A percentile compares a stretch with the other conserved stretches of the same genome.
Evolutionary conservation across 768 basidiomycete genomes (phyloP).

Genomic region (Hericium rajendrae): DNA sequence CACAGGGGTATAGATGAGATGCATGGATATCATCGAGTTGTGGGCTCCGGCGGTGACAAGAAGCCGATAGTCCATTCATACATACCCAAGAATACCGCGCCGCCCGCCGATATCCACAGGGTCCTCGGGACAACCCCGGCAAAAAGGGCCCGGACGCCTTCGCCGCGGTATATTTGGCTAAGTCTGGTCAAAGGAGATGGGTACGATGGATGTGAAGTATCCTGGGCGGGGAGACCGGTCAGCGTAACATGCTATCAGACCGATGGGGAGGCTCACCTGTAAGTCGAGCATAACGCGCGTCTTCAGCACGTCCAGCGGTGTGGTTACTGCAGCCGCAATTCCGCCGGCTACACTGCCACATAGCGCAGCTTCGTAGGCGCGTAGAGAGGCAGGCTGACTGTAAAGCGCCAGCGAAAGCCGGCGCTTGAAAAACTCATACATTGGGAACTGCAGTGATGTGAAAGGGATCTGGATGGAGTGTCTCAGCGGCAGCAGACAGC

Average conservation of each 20-base stretch:
- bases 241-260: background rate
- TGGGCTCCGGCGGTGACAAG: slow-evolving; percentile 2
- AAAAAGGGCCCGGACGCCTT: slow-evolving; percentile 73
- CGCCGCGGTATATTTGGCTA: slow-evolving; percentile 53
- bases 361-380: slow-evolving; percentile 68
- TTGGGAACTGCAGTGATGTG: slow-evolving; percentile 90
- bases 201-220: slow-evolving; percentile 34
- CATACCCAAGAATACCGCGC: slow-evolving; percentile 94
- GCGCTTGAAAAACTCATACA: slow-evolving; percentile 83
- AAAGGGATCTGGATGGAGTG: slow-evolving; percentile 70
- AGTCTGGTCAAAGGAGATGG: slow-evolving; percentile 53
- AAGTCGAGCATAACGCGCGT: slow-evolving; percentile 95
- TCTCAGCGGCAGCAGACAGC: background rate
- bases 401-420: slow-evolving; percentile 45
- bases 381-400: slow-evolving; percentile 39
- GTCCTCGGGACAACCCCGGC: slow-evolving; percentile 86
- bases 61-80: slow-evolving; percentile 57
- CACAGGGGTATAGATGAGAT: background rate
- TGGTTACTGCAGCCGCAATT: slow-evolving; percentile 81
- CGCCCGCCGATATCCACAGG: slow-evolving; percentile 93
- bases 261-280: slow-evolving; percentile 38
- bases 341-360: slow-evolving; percentile 92
- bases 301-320: slow-evolving; percentile 93
- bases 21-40: background rate
- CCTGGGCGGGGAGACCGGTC: slow-evolving; percentile 26